Conservation (phyloP, 306 rosid genomes). For the Carpinus fangiana region DNA sequence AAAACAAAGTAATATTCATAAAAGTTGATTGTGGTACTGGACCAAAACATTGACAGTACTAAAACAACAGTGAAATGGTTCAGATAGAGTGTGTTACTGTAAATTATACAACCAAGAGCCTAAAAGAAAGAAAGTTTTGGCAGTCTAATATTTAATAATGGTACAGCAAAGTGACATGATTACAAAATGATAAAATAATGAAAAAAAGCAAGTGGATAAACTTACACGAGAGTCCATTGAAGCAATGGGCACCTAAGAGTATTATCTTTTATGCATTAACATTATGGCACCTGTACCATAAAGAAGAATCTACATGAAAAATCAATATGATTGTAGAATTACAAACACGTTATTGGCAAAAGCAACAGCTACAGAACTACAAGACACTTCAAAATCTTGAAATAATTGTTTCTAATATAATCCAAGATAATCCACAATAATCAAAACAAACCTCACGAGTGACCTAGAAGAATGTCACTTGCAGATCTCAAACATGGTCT, state of each 20-base stretch:
- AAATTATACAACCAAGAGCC: not conserved
- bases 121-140: not conserved
- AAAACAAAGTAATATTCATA: not conserved
- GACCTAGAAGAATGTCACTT: not conserved
- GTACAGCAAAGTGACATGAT: not conserved
- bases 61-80: not conserved
- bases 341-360: not conserved
- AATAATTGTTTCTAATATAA: not conserved
- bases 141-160: not conserved
- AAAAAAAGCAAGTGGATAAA: constrained; percentile 10
- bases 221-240: constrained; percentile 61
- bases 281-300: constrained; percentile 36
- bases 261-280: constrained; percentile 7
- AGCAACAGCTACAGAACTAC: constrained; percentile 1
- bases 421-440: not conserved
- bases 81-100: not conserved
- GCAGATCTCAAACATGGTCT: not conserved
- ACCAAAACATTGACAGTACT: not conserved
- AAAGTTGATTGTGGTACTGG: constrained; percentile 5
- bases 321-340: not conserved
- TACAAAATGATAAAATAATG: not conserved
- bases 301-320: not conserved
- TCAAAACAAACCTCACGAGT: not conserved
- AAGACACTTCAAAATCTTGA: not conserved
- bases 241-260: constrained; percentile 21